Percentiles rank a stretch among this genome's conserved stretches.
phyloP scores from a whole-genome alignment of 73 alveolate genomes.

The Paramecium caudatum region DNA sequence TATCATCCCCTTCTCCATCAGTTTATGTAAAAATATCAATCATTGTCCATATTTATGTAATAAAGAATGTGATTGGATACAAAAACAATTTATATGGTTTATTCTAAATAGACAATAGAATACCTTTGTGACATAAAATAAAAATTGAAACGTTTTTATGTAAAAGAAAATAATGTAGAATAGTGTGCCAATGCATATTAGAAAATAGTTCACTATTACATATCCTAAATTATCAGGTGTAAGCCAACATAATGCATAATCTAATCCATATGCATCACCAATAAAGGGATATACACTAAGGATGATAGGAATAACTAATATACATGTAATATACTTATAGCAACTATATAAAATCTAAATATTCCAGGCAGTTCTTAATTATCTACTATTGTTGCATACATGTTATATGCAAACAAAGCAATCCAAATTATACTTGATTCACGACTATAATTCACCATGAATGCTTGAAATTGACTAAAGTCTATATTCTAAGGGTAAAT shows the following conservation, averaged over 20 bases:
- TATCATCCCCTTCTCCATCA: neutral
- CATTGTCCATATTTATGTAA: constrained; percentile 46
- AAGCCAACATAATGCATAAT: constrained; percentile 36
- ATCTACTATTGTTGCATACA: constrained; percentile 55
- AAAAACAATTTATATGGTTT: constrained; percentile 30
- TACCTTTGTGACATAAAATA: constrained; percentile 39
- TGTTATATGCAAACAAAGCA: constrained; percentile 42
- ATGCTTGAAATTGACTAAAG: constrained; percentile 40
- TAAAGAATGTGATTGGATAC: constrained; percentile 9
- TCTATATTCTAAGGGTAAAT: neutral
- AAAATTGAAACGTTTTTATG: constrained; percentile 29
- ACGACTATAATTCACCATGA: constrained; percentile 45
- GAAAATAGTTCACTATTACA: neutral
- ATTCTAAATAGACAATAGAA: neutral
- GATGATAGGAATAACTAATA: constrained; percentile 9
- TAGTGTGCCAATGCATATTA: constrained; percentile 20
- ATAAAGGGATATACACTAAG: constrained; percentile 33
- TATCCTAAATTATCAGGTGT: neutral
- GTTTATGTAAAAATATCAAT: constrained; percentile 10
- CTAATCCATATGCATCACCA: constrained; percentile 53
- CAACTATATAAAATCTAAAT: constrained; percentile 28
- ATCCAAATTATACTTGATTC: constrained; percentile 60
- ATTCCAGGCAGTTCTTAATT: constrained; percentile 35
- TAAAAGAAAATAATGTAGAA: neutral
- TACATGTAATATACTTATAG: neutral